A percentile compares a stretch with the other conserved stretches of the same genome.
phyloP scores from a whole-genome alignment of 129 eudicot species.

The Logfia minima region DNA sequence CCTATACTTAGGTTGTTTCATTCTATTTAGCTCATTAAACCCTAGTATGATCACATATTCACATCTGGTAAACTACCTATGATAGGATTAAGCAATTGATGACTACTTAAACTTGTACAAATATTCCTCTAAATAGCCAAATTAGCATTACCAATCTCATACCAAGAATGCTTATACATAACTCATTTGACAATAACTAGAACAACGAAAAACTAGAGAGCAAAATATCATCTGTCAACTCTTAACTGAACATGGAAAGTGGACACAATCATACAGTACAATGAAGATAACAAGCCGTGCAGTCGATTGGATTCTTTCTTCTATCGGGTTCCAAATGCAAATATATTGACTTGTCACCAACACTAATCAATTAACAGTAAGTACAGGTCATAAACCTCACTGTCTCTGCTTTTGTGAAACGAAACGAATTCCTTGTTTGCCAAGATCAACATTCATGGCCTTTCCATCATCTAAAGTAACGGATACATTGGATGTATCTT shows the following conservation, averaged over 20 bases:
- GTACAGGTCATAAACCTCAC: neutral
- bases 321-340: constrained; percentile 16
- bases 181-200: constrained; percentile 3
- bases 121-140: neutral
- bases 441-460: constrained; percentile 67
- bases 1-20: too few relatives aligned
- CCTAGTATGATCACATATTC: neutral
- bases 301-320: neutral
- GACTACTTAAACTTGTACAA: neutral
- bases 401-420: constrained; percentile 64
- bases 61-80: neutral
- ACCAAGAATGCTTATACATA: constrained; percentile 19
- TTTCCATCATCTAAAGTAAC: constrained; percentile 85
- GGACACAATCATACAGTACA: constrained; percentile 16
- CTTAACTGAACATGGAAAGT: constrained; percentile 7
- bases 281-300: constrained; percentile 4
- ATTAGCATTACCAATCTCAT: constrained; percentile 6
- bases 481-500: constrained; percentile 55
- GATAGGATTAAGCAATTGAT: neutral
- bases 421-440: constrained; percentile 87
- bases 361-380: constrained; percentile 17
- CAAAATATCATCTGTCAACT: neutral
- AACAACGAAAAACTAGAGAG: neutral
- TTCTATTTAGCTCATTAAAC: too few relatives aligned
- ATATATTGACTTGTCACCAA: constrained; percentile 9